Evolutionary conservation across 345 rosid genomes (phyloP).

Genomic region (Populus euphratica): DNA sequence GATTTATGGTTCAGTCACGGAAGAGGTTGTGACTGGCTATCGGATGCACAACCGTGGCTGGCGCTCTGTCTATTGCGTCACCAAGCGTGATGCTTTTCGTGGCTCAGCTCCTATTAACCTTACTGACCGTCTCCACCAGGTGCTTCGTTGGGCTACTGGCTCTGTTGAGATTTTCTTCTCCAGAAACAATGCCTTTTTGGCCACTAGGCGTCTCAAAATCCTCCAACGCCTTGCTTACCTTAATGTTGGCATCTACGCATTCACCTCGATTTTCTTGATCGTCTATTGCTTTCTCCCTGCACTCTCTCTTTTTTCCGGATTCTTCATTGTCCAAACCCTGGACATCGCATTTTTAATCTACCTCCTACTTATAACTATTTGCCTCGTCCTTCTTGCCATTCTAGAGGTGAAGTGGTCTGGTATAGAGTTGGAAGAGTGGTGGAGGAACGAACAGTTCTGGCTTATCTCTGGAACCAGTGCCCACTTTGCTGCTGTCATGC

Average conservation of each 20-base stretch:
- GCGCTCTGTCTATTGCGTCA: constrained; percentile 87
- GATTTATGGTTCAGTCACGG: constrained; percentile 97
- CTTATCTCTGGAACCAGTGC: constrained; percentile 89
- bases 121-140: constrained; percentile 91
- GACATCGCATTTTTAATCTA: constrained; percentile 57
- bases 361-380: constrained; percentile 56
- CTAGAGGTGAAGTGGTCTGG: constrained; percentile 91
- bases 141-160: constrained; percentile 94
- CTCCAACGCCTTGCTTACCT: constrained; percentile 85
- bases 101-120: constrained; percentile 95
- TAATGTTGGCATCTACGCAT: constrained; percentile 92
- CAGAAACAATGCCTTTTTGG: constrained; percentile 79
- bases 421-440: constrained; percentile 83
- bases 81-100: constrained; percentile 80
- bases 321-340: constrained; percentile 67
- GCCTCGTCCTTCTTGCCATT: constrained; percentile 65
- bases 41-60: constrained; percentile 99
- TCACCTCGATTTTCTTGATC: constrained; percentile 81
- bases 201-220: constrained; percentile 51
- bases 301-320: constrained; percentile 83
- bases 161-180: constrained; percentile 97
- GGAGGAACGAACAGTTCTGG: constrained; percentile 98
- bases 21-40: constrained; percentile 95
- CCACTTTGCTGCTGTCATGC: constrained; percentile 80
- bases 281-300: constrained; percentile 96